A percentile compares a stretch with the other conserved stretches of the same genome.
Evolutionary conservation across 2,329 filamentous ascomycete species (phyloP).

Genomic region (Dactylellina haptotyla): DNA sequence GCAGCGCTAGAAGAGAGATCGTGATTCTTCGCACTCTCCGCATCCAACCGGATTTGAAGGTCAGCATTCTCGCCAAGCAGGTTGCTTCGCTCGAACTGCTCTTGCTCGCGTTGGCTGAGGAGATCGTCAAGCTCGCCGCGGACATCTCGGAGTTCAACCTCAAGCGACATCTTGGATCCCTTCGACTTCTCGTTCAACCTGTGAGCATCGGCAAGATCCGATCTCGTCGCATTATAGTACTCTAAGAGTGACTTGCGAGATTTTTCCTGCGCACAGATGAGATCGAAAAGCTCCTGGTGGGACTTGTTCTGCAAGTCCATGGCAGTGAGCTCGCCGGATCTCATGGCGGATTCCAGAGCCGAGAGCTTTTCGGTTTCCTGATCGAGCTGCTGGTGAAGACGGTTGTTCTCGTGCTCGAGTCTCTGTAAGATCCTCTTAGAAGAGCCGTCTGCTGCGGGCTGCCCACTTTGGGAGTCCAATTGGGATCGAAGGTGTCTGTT

Average conservation of each 20-base stretch:
- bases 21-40: constrained; percentile 82
- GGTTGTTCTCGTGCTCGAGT: constrained; percentile 88
- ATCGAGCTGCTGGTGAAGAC: constrained; percentile 92
- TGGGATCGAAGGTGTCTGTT: constrained; percentile 92
- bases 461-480: constrained; percentile 67
- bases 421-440: constrained; percentile 85
- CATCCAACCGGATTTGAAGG: constrained; percentile 89
- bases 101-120: constrained; percentile 80
- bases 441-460: constrained; percentile 73
- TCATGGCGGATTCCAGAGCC: constrained; percentile 83
- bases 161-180: constrained; percentile 78
- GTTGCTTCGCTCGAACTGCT: constrained; percentile 85
- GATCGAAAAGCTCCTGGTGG: constrained; percentile 90
- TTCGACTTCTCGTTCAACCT: constrained; percentile 86
- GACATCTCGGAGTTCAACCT: constrained; percentile 86
- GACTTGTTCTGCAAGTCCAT: constrained; percentile 92
- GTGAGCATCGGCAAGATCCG: constrained; percentile 87
- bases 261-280: constrained; percentile 92
- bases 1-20: constrained; percentile 86
- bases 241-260: constrained; percentile 82
- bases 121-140: constrained; percentile 86
- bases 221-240: constrained; percentile 83
- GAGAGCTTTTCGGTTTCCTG: constrained; percentile 94
- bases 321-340: constrained; percentile 84
- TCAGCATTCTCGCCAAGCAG: constrained; percentile 92